Base-by-base conservation (phyloP, 2,329 filamentous ascomycete genomes). In the Penicillium corylophilum region DNA sequence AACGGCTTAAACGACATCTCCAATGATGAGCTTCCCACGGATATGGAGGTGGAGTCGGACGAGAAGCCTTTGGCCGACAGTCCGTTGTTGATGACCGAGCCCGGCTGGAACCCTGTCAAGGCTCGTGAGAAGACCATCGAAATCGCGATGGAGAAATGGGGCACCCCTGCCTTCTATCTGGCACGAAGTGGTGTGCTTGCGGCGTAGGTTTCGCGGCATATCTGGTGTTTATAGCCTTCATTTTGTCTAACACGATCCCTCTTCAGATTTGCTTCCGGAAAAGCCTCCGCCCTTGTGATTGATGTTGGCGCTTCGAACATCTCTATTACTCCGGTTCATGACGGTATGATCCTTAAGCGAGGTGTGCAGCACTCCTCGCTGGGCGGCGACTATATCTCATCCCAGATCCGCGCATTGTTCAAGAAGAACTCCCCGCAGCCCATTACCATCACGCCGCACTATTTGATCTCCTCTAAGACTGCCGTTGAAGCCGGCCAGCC, bases 101-200 rank as follows among this genome's bases (percentile, higher is more conserved):
- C 92, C 13, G 88, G 90, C 10, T 97, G 93, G 92, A 97, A 96
- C 74, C 82, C 85, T 23, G 74, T 83, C 39, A 96, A 96, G 77
- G 84, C 88, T 54, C 82, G 95, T 54, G 94, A 99, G 76, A 95
- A 94, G 82, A 87, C 88, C 36, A 93, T 96, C 65, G 94, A 99
- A 76, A 85, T 97, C 57, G 91, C 90, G 53, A 96, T 99, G 87
- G 94, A 99, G 79, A 89, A 85, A 67, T 99, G 94, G 91, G 92
- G 90, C 24, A 88, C 88, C 50, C 94, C 94, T 16, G 94, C 94
- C 5, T 97, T 96, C 73, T 99, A 93, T 82, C 79, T 97, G 55
- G 90, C 90, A 57, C 86, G 90, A 66, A 95, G 86, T 47, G 91
- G 93, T 23, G 92, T 96, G 39, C 82, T 96, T 69, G 86, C 93